Percentiles rank a stretch among this genome's conserved stretches.
Evolutionary conservation across 2,329 filamentous ascomycete genomes (phyloP).

Genomic region (Davidsoniella neocaledoniae): DNA sequence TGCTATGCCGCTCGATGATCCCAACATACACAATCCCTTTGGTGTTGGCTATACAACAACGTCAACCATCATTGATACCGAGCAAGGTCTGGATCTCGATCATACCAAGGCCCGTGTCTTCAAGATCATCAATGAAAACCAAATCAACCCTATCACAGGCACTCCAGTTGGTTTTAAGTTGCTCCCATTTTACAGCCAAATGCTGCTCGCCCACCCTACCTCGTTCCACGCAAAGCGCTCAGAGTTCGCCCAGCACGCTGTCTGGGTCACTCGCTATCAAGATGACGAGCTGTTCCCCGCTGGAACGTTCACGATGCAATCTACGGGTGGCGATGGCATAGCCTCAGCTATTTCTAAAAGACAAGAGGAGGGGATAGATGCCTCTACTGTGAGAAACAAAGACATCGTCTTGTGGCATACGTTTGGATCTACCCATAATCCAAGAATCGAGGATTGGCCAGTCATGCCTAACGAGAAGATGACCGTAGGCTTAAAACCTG

Average conservation of each 20-base stretch:
- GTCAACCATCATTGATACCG: slow-evolving; percentile 26
- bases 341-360: slow-evolving; percentile 23
- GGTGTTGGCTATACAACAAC: slow-evolving; percentile 29
- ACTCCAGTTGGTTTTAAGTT: slow-evolving; percentile 31
- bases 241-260: slow-evolving; percentile 26
- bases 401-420: slow-evolving; percentile 43
- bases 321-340: slow-evolving; percentile 24
- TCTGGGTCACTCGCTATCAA: slow-evolving; percentile 29
- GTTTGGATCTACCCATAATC: slow-evolving; percentile 46
- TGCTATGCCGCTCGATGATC: slow-evolving; percentile 26
- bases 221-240: slow-evolving; percentile 25
- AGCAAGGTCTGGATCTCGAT: slow-evolving; percentile 32
- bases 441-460: slow-evolving; percentile 49
- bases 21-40: slow-evolving; percentile 32
- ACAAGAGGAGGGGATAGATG: slow-evolving; percentile 22
- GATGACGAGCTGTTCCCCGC: slow-evolving; percentile 28
- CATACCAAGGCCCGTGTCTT: slow-evolving; percentile 30
- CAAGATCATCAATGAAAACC: slow-evolving; percentile 30
- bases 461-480: slow-evolving; percentile 49
- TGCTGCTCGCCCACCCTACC: slow-evolving; percentile 23
- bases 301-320: slow-evolving; percentile 31
- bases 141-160: slow-evolving; percentile 25
- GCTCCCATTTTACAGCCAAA: slow-evolving; percentile 28
- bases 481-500: slow-evolving; percentile 32
- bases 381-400: slow-evolving; percentile 26